Percentiles rank a stretch among this genome's conserved stretches.
Evolutionary conservation across 1,139 yeast genomes (phyloP).

Genomic region (Debaryomyces coudertii): DNA sequence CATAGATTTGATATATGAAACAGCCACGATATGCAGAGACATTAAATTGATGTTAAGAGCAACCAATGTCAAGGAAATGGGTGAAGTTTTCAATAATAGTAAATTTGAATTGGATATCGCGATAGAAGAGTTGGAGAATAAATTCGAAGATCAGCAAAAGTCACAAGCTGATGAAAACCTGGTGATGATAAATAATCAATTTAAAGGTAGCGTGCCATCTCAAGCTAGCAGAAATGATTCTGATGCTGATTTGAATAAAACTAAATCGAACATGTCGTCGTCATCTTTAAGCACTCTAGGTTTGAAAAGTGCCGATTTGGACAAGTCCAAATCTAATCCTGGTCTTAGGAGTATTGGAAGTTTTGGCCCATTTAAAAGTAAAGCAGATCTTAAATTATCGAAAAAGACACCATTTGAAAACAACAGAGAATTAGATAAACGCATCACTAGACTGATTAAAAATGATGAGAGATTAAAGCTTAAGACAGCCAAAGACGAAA

Average conservation of each 20-base stretch:
- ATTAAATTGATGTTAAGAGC: conserved; percentile 66
- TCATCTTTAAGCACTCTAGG: conserved; percentile 13
- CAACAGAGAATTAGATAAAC: conserved; percentile 36
- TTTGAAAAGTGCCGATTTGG: conserved; percentile 18
- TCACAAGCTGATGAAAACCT: background rate
- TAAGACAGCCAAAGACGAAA: conserved; percentile 28
- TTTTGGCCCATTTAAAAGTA: conserved; percentile 32
- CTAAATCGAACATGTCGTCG: conserved; percentile 5
- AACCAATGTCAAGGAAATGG: conserved; percentile 61
- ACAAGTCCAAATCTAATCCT: conserved; percentile 28
- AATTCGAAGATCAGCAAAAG: conserved; percentile 19
- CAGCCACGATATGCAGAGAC: conserved; percentile 63
- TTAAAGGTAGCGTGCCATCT: background rate
- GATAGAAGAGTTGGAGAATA: conserved; percentile 23
- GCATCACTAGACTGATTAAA: conserved; percentile 33
- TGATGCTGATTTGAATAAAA: background rate
- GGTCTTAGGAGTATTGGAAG: conserved; percentile 31
- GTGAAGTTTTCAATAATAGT: conserved; percentile 43
- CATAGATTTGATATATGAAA: conserved; percentile 61
- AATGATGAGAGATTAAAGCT: conserved; percentile 32
- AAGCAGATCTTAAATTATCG: background rate
- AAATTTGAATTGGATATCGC: conserved; percentile 31
- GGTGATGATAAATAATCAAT: background rate
- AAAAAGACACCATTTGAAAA: background rate
- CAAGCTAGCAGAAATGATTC: conserved; percentile 12